These are phyloP conservation scores for Jaltomata sinuosa DNA, from an alignment of 257 asterid genomes.

Conservation along the genomic window DNA sequence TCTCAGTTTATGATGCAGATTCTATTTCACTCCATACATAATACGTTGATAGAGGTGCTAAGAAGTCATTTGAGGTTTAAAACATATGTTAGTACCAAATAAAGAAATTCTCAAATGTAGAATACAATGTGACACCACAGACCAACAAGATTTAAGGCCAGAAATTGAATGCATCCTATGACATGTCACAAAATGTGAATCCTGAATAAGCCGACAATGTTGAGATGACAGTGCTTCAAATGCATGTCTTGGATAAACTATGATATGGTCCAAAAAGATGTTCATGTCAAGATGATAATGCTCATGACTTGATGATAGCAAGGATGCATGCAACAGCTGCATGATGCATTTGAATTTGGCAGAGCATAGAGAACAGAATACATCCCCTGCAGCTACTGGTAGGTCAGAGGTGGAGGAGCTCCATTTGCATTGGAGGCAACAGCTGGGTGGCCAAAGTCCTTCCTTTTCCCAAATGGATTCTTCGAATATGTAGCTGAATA, in stretches of 20 bases:
- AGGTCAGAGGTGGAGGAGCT: conserved; percentile 50
- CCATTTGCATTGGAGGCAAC: conserved; percentile 49
- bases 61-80: background rate
- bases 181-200: conserved; percentile 2
- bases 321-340: conserved; percentile 94
- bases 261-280: conserved; percentile 31
- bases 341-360: conserved; percentile 72
- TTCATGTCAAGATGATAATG: conserved; percentile 52
- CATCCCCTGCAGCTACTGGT: conserved; percentile 89
- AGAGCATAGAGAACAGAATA: conserved; percentile 64
- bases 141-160: conserved; percentile 1
- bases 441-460: conserved; percentile 44
- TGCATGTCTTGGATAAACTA: conserved; percentile 42
- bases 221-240: conserved; percentile 28
- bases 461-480: conserved; percentile 94
- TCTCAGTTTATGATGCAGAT: conserved; percentile 6
- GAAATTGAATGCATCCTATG: conserved; percentile 1
- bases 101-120: background rate
- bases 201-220: conserved; percentile 3
- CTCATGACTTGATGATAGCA: conserved; percentile 64
- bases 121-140: conserved; percentile 1
- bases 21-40: background rate
- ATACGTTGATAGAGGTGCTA: background rate
- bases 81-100: background rate
- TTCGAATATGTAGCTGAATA: conserved; percentile 78